These are phyloP conservation scores for Zelonia costaricensis DNA, from an alignment of 208 protist genomes.

Conservation along the genomic window DNA sequence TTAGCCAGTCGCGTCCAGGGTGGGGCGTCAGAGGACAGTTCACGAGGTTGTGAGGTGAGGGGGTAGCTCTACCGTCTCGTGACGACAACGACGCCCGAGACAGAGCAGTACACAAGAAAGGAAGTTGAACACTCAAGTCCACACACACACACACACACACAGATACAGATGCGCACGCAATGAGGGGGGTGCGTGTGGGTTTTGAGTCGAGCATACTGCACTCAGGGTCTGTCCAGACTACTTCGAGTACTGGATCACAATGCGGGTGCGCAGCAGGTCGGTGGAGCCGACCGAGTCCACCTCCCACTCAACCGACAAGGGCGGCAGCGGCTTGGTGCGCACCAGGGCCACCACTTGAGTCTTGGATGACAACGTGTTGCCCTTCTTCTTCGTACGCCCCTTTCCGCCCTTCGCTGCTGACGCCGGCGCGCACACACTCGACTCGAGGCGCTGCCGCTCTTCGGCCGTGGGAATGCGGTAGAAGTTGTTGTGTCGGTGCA, in stretches of 20 bases:
- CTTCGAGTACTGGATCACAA: slow-evolving; percentile 61
- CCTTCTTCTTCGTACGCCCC: slow-evolving; percentile 20
- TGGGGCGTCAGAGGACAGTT: too few relatives aligned
- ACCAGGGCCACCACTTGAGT: slow-evolving; percentile 6
- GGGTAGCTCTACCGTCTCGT: too few relatives aligned
- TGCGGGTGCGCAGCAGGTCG: slow-evolving; percentile 59
- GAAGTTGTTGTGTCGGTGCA: slow-evolving; percentile 75
- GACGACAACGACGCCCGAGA: too few relatives aligned
- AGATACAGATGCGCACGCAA: neutral
- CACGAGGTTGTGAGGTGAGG: too few relatives aligned
- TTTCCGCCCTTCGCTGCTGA: slow-evolving; percentile 11
- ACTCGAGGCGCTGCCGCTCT: slow-evolving; percentile 20
- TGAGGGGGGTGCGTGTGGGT: too few relatives aligned
- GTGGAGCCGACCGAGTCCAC: slow-evolving; percentile 58
- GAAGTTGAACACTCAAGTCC: neutral
- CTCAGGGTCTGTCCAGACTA: too few relatives aligned
- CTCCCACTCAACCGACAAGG: slow-evolving; percentile 38
- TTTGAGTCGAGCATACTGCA: too few relatives aligned
- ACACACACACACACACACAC: neutral
- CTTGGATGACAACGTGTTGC: slow-evolving; percentile 11
- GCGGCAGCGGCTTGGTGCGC: slow-evolving; percentile 4
- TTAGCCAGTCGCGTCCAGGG: too few relatives aligned
- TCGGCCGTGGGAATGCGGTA: slow-evolving; percentile 53
- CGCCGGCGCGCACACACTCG: neutral
- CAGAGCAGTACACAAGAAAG: too few relatives aligned